These are phyloP conservation scores for Hericium alpestre DNA, from an alignment of 768 basidiomycete genomes.

Conservation along the genomic window DNA sequence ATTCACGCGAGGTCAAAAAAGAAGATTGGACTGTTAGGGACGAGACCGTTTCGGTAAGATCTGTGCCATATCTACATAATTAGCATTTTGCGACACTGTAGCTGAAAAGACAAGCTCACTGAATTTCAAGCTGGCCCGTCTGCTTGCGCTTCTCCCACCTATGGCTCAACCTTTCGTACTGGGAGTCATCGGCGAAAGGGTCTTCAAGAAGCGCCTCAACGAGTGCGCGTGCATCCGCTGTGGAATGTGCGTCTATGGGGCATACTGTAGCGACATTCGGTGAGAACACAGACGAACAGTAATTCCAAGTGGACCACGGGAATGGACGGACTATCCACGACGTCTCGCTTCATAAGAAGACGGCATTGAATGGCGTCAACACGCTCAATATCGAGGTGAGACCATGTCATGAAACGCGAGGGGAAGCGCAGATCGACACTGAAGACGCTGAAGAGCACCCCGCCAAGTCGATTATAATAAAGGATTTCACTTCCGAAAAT, in stretches of 20 bases:
- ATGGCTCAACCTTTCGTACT: slow-evolving; percentile 31
- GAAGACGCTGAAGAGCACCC: too few species aligned
- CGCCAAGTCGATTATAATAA: too few species aligned
- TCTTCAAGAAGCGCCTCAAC: slow-evolving; percentile 64
- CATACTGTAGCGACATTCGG: neutral
- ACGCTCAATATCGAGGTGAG: too few species aligned
- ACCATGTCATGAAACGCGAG: too few species aligned
- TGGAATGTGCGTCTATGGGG: neutral
- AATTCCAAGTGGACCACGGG: too few species aligned
- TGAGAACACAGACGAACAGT: too few species aligned
- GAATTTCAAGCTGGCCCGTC: slow-evolving; percentile 6
- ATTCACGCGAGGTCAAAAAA: slow-evolving; percentile 1
- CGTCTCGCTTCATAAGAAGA: too few species aligned
- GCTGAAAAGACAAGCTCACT: slow-evolving; percentile 3
- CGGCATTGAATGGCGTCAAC: too few species aligned
- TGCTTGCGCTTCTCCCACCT: slow-evolving; percentile 32
- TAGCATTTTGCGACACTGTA: neutral
- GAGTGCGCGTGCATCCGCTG: slow-evolving; percentile 43
- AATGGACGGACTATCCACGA: too few species aligned
- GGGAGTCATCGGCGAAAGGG: slow-evolving; percentile 49
- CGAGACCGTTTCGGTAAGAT: neutral
- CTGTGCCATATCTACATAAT: neutral
- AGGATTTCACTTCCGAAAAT: too few species aligned
- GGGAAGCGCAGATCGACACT: too few species aligned
- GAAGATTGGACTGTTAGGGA: neutral